Conservation (phyloP, 495 filamentous ascomycete genomes). For the Penicillium riverlandense region DNA sequence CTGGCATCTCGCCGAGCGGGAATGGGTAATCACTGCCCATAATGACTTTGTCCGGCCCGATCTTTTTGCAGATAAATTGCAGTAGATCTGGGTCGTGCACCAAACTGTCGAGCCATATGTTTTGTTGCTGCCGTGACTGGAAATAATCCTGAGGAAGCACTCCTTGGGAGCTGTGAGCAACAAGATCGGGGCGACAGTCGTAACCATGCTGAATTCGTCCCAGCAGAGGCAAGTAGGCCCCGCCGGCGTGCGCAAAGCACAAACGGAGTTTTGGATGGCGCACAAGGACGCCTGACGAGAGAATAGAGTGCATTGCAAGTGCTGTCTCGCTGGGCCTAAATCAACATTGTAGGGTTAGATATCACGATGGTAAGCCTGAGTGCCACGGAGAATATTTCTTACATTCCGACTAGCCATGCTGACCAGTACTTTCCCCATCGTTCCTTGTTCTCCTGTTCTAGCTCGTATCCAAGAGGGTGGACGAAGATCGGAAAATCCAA, state of each 20-base stretch:
- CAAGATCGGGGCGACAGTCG: slow-evolving; percentile 15
- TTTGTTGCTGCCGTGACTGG: slow-evolving; percentile 5
- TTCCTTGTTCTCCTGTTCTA: slow-evolving; percentile 9
- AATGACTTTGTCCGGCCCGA: slow-evolving; percentile 9
- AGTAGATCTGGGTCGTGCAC: slow-evolving; percentile 15
- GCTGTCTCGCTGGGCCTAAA: slow-evolving; percentile 13
- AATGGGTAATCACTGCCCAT: slow-evolving; percentile 22
- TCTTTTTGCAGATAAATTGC: slow-evolving; percentile 14
- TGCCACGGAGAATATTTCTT: neutral
- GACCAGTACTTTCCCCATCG: slow-evolving; percentile 15
- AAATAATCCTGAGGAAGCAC: slow-evolving; percentile 10
- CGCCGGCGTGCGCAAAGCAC: slow-evolving; percentile 15
- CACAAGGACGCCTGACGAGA: slow-evolving; percentile 10
- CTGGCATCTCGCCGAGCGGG: slow-evolving; percentile 15
- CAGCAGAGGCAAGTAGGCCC: slow-evolving; percentile 11
- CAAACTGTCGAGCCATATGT: slow-evolving; percentile 19
- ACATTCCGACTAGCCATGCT: slow-evolving; percentile 15
- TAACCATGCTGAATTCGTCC: slow-evolving; percentile 17
- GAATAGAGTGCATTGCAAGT: slow-evolving; percentile 9
- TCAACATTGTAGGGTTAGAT: neutral
- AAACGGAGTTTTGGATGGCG: slow-evolving; percentile 10
- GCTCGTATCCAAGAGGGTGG: slow-evolving; percentile 13
- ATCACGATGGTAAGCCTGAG: neutral
- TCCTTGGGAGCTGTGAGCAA: slow-evolving; percentile 10
- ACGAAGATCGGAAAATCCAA: slow-evolving; percentile 13